These are phyloP conservation scores for Magnusiomyces tetraspermus DNA, from an alignment of 1,139 yeast genomes.

Conservation along the genomic window DNA sequence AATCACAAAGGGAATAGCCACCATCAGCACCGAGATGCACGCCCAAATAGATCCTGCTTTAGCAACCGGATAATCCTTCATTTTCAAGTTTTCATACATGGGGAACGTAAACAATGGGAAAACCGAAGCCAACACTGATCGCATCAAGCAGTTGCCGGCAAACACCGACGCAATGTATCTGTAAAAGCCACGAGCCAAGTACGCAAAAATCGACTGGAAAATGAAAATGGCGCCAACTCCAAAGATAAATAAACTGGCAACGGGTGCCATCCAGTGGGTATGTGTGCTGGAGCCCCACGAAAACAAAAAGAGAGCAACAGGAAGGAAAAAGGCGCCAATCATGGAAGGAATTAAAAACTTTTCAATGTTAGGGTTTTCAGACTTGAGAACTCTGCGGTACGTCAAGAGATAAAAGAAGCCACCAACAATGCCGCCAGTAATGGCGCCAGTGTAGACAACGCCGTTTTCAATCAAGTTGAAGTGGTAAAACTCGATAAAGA, in stretches of 20 bases:
- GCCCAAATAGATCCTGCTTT: slow-evolving; percentile 48
- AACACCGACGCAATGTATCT: slow-evolving; percentile 55
- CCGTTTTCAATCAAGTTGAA: slow-evolving; percentile 47
- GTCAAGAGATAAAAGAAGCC: slow-evolving; percentile 14
- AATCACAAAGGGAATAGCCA: slow-evolving; percentile 45
- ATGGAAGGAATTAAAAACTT: slow-evolving; percentile 30
- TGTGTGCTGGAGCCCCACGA: slow-evolving; percentile 60
- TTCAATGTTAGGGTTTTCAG: slow-evolving; percentile 10
- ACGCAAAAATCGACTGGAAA: slow-evolving; percentile 62
- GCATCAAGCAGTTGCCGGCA: slow-evolving; percentile 44
- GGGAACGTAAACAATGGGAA: slow-evolving; percentile 49
- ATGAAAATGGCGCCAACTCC: slow-evolving; percentile 66
- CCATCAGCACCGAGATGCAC: slow-evolving; percentile 37
- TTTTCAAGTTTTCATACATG: slow-evolving; percentile 39
- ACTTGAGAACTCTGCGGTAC: slow-evolving; percentile 2
- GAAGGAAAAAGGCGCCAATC: slow-evolving; percentile 49
- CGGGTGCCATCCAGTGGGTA: slow-evolving; percentile 75
- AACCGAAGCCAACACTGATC: slow-evolving; percentile 44
- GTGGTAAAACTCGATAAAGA: slow-evolving; percentile 37
- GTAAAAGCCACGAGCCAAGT: slow-evolving; percentile 65
- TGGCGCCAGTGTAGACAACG: slow-evolving; percentile 37
- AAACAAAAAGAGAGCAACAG: slow-evolving; percentile 67
- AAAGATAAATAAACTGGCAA: slow-evolving; percentile 64
- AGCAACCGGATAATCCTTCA: slow-evolving; percentile 43
- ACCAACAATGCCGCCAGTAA: slow-evolving; percentile 37